Evolutionary conservation across 2,329 filamentous ascomycete species (phyloP).

Genomic region (Thielaviopsis musarum): DNA sequence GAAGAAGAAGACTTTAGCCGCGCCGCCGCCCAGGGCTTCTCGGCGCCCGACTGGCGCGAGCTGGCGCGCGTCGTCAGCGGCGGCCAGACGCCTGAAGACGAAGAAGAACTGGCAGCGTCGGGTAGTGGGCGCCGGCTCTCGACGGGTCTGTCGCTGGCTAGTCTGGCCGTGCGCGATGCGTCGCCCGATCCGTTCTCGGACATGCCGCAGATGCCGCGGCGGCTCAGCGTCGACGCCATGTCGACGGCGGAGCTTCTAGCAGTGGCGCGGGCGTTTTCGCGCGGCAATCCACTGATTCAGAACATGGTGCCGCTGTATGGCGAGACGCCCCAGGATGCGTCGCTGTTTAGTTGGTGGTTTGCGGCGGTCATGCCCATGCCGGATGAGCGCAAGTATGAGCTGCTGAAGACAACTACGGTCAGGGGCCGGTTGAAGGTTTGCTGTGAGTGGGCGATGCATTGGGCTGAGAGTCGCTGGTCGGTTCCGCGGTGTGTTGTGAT

Average conservation of each 20-base stretch:
- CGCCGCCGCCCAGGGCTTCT: neutral
- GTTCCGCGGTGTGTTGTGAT: slow-evolving; percentile 18
- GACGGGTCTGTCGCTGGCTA: neutral
- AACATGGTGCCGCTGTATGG: slow-evolving; percentile 61
- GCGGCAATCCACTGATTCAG: slow-evolving; percentile 58
- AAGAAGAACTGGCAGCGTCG: neutral
- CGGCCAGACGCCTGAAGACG: neutral
- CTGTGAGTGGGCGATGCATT: slow-evolving; percentile 58
- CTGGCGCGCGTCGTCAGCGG: neutral
- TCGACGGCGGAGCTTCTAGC: slow-evolving; percentile 56
- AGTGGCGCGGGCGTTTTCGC: slow-evolving; percentile 51
- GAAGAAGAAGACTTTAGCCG: slow-evolving; percentile 44
- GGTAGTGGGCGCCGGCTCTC: neutral
- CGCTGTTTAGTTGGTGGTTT: slow-evolving; percentile 79
- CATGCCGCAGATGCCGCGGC: neutral
- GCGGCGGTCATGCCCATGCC: slow-evolving; percentile 63
- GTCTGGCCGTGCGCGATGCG: neutral
- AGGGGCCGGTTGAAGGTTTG: slow-evolving; percentile 71
- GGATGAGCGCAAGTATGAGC: slow-evolving; percentile 61
- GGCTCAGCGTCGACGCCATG: slow-evolving; percentile 24
- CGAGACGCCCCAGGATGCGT: slow-evolving; percentile 58
- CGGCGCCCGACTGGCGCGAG: neutral
- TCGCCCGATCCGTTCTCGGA: slow-evolving; percentile 6
- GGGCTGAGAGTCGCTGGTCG: slow-evolving; percentile 57
- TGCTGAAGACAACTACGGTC: slow-evolving; percentile 59